Base-by-base conservation (phyloP, 2,329 filamentous ascomycete species). In the Periconia digitata region DNA sequence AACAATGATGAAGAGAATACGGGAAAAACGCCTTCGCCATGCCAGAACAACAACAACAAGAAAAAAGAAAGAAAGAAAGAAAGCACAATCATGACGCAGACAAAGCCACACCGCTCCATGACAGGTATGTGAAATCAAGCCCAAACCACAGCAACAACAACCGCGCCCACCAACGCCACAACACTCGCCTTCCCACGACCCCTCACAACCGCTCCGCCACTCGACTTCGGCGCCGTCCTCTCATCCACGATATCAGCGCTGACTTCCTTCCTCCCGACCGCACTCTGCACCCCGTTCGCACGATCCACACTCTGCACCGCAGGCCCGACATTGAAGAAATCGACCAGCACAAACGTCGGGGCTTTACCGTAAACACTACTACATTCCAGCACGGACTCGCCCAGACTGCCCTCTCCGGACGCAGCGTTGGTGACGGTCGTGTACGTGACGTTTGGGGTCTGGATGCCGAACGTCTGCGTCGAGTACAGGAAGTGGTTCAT, bases 401-500 rank as follows among this genome's bases (percentile, higher is more conserved):
- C 78, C 27, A 82, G 63, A 38, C 75, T 76, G 7, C 87, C 87
- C 2, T 69, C 74, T 3, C 80, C 84, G 10, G 72, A 76, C 8
- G 84, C 75, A 29, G 79, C 83, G 68, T 92, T 92, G 35, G 87
- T 90, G 8, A 76, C 80, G 8, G 81, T 72, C 59, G 89, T 64
- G 40, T 64, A 81, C 50, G 76, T 76, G 3, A 78, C 69, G 16
- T 76, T 68, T n/a, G 70, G 69, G 23, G 56, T 60, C 51, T 71
- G 60, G 34, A 72, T 69, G 17, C 66, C 66, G 44, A 72, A 68
- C 1, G 75, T 66, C 18, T 84, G 64, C 5, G 65, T 71, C 48
- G 78, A 73, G 74, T 92, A 85, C 44, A 87, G 79, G 75, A 94
- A 92, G 74, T 94, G 89, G 76, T 94, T 94, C 75, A 89, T 79